Evolutionary conservation across 257 asterid genomes (phyloP), one percentile per base, ranked within the genome.

Genomic region (Knoxia roxburghii): DNA sequence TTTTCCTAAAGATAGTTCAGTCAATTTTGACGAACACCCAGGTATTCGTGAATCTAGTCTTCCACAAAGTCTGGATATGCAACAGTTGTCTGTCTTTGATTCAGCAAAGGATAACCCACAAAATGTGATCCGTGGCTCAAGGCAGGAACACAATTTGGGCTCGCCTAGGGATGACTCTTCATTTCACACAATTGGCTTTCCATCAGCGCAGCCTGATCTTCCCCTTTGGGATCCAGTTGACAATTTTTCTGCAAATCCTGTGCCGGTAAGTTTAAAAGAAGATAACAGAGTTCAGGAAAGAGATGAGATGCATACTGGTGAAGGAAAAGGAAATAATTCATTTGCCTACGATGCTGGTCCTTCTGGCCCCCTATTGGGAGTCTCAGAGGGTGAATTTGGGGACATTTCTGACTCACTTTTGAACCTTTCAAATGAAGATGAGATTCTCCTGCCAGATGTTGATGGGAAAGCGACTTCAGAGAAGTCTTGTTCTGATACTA

Each of bases 391-490:
- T 61, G 96, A 86, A 76, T 86, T 81, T 67, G 85, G 81, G 14
- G 97, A 94, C 62, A 71, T 81, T 77, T 82, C 97, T 12, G 90
- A 87, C 74, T 87, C 96, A 65, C 95, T 88, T 75, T 71, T 94
- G 87, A 88, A 94, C 84, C 88, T 90, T 74, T 81, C 92, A 49
- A 86, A 87, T 73, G 99, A 88, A 73, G 92, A 84, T 69, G 96
- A 80, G 58, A 64, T 82, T 64, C 79, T 82, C 64, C 71, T 84
- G 74, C 65, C 72, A 69, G 95, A 85, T 35, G 83, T 76, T 41
- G 89, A 85, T 73, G 90, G 64, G 61, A 83, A 80, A 67, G 79
- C 71, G 51, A 63, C 74, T 40, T 73, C 63, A 23, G 83, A 81
- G 48, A 78, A 80, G 41, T 65, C 81, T 65, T 55, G 64, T 65